phyloP scores from a whole-genome alignment of 1,284 basidiomycete genomes.

The Leccinum angustisporum region DNA sequence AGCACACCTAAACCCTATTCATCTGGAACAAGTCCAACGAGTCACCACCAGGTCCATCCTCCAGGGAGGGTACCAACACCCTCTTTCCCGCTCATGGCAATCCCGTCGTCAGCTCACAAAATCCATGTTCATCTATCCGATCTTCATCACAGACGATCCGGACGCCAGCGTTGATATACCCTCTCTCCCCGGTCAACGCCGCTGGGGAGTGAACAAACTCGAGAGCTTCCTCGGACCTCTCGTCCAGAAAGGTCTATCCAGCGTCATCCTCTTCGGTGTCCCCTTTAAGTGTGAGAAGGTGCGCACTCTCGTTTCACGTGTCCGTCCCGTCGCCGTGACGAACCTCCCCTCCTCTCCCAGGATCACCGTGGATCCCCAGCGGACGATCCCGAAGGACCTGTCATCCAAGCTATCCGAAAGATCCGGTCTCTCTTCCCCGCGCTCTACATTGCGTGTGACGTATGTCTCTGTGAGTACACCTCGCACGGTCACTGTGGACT shows the following conservation, averaged over 20 bases:
- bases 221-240: conserved; percentile 85
- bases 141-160: conserved; percentile 93
- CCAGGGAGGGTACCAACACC: conserved; percentile 92
- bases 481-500: conserved; percentile 97
- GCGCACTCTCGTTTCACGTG: conserved; percentile 13
- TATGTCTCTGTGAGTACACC: conserved; percentile 99
- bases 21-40: not conserved
- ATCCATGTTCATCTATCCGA: conserved; percentile 96
- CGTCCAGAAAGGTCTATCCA: conserved; percentile 85
- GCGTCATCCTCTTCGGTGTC: conserved; percentile 97
- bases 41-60: conserved; percentile 62
- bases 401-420: conserved; percentile 86
- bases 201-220: conserved; percentile 96
- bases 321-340: not conserved
- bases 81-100: conserved; percentile 85
- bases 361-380: conserved; percentile 84
- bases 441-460: conserved; percentile 90
- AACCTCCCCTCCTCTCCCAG: conserved; percentile 40
- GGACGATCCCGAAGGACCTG: conserved; percentile 88
- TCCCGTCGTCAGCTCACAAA: conserved; percentile 74
- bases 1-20: conserved; percentile 9
- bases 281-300: conserved; percentile 86
- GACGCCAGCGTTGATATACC: conserved; percentile 77
- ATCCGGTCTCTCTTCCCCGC: conserved; percentile 79
- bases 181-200: conserved; percentile 80